phyloP scores from a whole-genome alignment of 2,329 filamentous ascomycete genomes.

The Hypomyces perniciosus region DNA sequence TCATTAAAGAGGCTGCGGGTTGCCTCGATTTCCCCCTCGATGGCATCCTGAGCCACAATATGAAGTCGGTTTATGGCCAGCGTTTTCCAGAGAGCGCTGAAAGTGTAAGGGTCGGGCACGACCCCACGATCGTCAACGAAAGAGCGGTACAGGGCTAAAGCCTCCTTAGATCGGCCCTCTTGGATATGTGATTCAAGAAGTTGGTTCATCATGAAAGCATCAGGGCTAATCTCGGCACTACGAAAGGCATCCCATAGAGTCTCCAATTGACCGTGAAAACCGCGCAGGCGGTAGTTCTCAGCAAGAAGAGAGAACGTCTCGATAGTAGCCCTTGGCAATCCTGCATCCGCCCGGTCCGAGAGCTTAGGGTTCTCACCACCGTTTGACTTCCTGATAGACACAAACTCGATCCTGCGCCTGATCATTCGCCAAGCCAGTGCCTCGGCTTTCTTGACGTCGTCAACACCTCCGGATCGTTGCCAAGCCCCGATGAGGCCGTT shows the following conservation, averaged over 20 bases:
- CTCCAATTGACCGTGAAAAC: conserved; percentile 51
- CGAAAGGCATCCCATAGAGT: conserved; percentile 57
- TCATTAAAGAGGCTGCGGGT: conserved; percentile 42
- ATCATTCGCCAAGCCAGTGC: conserved; percentile 73
- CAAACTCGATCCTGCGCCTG: conserved; percentile 56
- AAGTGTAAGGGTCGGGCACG: conserved; percentile 61
- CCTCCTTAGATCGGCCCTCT: conserved; percentile 47
- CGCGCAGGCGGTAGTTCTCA: conserved; percentile 61
- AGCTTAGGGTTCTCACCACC: not conserved
- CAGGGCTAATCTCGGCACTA: conserved; percentile 58
- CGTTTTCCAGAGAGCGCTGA: conserved; percentile 60
- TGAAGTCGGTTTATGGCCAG: conserved; percentile 45
- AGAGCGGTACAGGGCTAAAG: conserved; percentile 49
- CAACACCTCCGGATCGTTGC: conserved; percentile 55
- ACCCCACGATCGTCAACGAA: conserved; percentile 46
- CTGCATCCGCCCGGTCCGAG: not conserved
- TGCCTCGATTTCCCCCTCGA: conserved; percentile 25
- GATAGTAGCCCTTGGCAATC: conserved; percentile 55
- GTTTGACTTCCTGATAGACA: conserved; percentile 39
- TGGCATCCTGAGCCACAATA: conserved; percentile 24
- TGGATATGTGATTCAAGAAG: conserved; percentile 62
- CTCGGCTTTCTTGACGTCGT: conserved; percentile 57
- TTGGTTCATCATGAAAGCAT: conserved; percentile 75
- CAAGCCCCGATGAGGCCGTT: conserved; percentile 79
- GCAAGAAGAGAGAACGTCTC: conserved; percentile 75